These are phyloP conservation scores for Passalora sequoiae DNA, from an alignment of 2,329 filamentous ascomycete genomes.

Conservation along the genomic window DNA sequence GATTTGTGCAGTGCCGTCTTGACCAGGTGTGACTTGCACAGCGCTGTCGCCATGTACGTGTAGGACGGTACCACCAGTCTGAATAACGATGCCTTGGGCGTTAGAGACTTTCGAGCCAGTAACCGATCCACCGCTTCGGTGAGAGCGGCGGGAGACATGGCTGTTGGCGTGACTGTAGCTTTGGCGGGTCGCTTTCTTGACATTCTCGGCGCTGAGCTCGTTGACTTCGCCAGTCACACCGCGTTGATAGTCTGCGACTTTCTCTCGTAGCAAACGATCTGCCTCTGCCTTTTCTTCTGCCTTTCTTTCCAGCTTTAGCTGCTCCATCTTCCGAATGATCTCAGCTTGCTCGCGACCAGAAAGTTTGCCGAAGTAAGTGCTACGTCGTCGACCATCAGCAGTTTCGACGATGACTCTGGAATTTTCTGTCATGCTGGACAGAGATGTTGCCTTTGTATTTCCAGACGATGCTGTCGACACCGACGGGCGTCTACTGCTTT, in stretches of 20 bases:
- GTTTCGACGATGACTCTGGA: constrained; percentile 27
- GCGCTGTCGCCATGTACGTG: constrained; percentile 27
- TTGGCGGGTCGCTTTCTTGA: constrained; percentile 21
- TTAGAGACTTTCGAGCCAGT: constrained; percentile 20
- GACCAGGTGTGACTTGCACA: constrained; percentile 23
- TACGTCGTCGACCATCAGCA: constrained; percentile 18
- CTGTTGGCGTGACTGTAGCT: constrained; percentile 16
- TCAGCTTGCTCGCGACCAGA: constrained; percentile 23
- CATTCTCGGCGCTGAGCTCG: constrained; percentile 29
- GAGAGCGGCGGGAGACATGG: constrained; percentile 26
- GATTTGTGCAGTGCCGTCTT: constrained; percentile 24
- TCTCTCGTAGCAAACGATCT: constrained; percentile 15
- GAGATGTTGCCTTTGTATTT: constrained; percentile 29
- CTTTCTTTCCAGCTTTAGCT: constrained; percentile 15
- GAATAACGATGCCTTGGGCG: constrained; percentile 24
- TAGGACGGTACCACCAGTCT: constrained; percentile 25
- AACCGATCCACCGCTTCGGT: constrained; percentile 24
- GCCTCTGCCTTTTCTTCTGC: not conserved
- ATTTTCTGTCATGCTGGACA: constrained; percentile 22
- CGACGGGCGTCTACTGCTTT: constrained; percentile 24
- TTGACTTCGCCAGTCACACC: constrained; percentile 20
- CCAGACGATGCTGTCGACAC: constrained; percentile 29
- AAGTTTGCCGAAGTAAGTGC: constrained; percentile 18
- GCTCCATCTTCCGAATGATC: constrained; percentile 15
- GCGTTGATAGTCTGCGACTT: constrained; percentile 28